Base-by-base conservation (phyloP, 495 filamentous ascomycete genomes). In the Echria macrotheca region DNA sequence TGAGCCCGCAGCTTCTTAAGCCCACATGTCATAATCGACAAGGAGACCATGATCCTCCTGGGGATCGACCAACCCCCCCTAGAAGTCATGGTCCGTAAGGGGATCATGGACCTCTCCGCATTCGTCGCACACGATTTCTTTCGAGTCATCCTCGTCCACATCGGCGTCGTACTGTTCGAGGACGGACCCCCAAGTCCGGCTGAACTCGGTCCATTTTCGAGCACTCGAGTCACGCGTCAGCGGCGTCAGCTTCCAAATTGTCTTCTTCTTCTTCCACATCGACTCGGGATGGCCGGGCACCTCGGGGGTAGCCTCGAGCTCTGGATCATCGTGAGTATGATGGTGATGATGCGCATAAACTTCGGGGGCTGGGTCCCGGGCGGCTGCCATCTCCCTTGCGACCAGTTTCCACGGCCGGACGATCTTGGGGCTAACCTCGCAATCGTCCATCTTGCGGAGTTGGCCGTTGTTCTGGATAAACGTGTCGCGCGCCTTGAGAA, bases 161-260 rank as follows among this genome's bases (percentile, higher is more conserved):
- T 55, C 50, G 1, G 61, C 54, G 10, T 15, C 55, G 14, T 64
- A 66, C 10, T 54, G 50, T 6, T 58, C 52, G 17, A 70, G 52
- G 0, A 56, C 53, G 1, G 51, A 48, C 49, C 70, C 70, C 1
- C 61, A 64, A 17, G 60, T 55, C 17, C 70, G 64, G 52, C 70
- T 65, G 38, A 76, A 76, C 26, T 73, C 58, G 28, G 58, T 50
- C 69, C 69, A 76, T 18, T 40, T 47, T 25, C 68, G 68, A 10
- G 62, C 55, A 3, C 64, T 55, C 2, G 32, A 29, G n/a, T 68
- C 59, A 17, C 66, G 64, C 7, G 32, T 52, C 2, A 60, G 17
- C 1, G 68, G 65, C 1, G 71, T 63, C 7, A 60, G 64, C 59
- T 75, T 76, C 65, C 69, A 75, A 17, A 76, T 59, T 2, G 70